These are phyloP conservation scores for Stachybotrys chartarum DNA, from an alignment of 2,329 filamentous ascomycete genomes.

Conservation along the genomic window DNA sequence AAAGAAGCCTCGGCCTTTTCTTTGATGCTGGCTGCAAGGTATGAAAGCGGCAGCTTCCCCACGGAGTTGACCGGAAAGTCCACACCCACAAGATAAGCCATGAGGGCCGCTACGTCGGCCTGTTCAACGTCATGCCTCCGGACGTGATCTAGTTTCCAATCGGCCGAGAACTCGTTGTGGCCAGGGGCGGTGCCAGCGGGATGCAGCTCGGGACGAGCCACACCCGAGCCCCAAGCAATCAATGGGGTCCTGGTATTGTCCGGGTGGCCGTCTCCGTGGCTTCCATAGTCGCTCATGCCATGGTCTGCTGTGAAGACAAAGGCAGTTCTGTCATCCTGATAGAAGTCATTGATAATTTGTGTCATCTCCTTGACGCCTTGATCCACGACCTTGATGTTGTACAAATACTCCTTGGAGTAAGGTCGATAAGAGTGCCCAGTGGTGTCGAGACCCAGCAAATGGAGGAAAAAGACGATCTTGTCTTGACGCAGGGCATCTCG, in stretches of 20 bases:
- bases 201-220: constrained; percentile 63
- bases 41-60: constrained; percentile 81
- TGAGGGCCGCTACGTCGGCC: constrained; percentile 88
- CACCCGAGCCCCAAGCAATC: constrained; percentile 87
- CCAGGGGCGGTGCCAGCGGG: constrained; percentile 57
- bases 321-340: constrained; percentile 75
- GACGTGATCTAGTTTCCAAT: constrained; percentile 78
- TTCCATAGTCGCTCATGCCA: constrained; percentile 99
- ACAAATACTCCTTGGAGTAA: constrained; percentile 90
- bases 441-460: constrained; percentile 87
- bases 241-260: constrained; percentile 94
- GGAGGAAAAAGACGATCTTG: constrained; percentile 90
- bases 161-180: constrained; percentile 84
- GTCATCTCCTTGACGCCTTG: constrained; percentile 80
- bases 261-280: constrained; percentile 93
- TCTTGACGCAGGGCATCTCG: constrained; percentile 68
- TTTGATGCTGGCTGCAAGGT: constrained; percentile 61
- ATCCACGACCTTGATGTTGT: constrained; percentile 93
- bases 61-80: constrained; percentile 96
- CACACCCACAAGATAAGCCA: constrained; percentile 84
- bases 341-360: constrained; percentile 77
- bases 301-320: constrained; percentile 98
- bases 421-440: constrained; percentile 80
- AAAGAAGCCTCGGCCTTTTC: constrained; percentile 81
- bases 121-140: constrained; percentile 87